phyloP scores from a whole-genome alignment of 139 green algal species.

The Chlorella sp. region DNA sequence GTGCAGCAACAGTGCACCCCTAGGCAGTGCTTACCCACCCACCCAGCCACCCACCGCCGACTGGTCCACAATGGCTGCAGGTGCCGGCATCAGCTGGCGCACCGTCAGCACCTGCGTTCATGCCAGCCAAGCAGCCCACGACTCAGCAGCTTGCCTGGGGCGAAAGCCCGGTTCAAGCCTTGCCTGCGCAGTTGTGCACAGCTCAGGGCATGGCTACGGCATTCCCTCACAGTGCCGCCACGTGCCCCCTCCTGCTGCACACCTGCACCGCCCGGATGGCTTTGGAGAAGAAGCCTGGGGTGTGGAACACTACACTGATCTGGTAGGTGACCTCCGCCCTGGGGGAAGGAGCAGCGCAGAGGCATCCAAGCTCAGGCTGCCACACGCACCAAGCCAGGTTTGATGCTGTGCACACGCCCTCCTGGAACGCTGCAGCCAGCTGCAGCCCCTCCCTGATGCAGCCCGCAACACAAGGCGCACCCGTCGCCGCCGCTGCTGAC shows the following conservation, averaged over 20 bases:
- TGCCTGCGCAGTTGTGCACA: too few species aligned
- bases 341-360: neutral
- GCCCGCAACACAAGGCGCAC: neutral
- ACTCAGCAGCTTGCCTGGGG: neutral
- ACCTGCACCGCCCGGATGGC: slow-evolving; percentile 2
- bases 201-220: too few species aligned
- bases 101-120: slow-evolving; percentile 3
- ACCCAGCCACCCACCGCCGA: neutral
- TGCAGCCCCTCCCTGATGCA: too few species aligned
- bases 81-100: slow-evolving; percentile 7
- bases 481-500: neutral
- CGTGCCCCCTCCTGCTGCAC: too few species aligned
- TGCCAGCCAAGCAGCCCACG: neutral
- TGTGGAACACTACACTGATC: slow-evolving; percentile 9
- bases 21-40: too few species aligned
- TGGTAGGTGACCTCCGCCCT: slow-evolving; percentile 7
- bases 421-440: too few species aligned
- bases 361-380: neutral
- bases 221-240: too few species aligned
- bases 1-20: too few species aligned
- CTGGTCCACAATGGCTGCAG: neutral
- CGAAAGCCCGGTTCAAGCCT: too few species aligned
- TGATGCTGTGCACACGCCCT: too few species aligned
- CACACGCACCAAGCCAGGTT: too few species aligned
- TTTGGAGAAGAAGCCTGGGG: neutral